Conservation (phyloP, 2,329 filamentous ascomycete genomes). For the Botrytis paeoniae region DNA sequence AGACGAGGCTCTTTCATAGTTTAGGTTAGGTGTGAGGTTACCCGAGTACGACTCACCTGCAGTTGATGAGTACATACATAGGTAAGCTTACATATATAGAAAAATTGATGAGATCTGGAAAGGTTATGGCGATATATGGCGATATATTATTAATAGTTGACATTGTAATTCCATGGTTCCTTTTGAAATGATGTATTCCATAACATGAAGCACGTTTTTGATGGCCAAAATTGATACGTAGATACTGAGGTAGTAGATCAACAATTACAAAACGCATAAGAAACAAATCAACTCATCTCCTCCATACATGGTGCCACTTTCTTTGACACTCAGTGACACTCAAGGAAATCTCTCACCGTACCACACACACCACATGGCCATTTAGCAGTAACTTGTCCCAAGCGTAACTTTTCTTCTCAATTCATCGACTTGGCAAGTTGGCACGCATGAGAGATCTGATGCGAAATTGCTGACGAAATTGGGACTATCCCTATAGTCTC, state of each 20-base stretch:
- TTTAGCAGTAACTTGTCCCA: neutral
- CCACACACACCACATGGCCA: conserved; percentile 10
- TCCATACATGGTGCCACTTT: neutral
- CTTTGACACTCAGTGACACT: neutral
- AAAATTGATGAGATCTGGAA: neutral
- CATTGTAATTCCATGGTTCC: neutral
- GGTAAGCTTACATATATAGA: neutral
- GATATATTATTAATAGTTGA: neutral
- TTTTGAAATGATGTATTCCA: neutral
- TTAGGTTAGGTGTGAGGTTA: neutral
- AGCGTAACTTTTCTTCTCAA: neutral
- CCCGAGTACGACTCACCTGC: neutral
- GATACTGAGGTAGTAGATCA: neutral
- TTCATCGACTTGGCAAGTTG: neutral
- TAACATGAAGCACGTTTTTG: neutral
- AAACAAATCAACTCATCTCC: neutral
- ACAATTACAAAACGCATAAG: neutral
- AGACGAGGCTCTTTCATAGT: neutral
- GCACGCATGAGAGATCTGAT: conserved; percentile 1
- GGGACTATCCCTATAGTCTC: neutral
- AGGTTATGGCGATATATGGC: neutral
- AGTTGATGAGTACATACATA: too few species aligned
- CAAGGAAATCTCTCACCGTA: neutral
- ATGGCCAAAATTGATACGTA: neutral
- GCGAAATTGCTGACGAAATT: neutral